phyloP scores from a whole-genome alignment of 2,329 filamentous ascomycete genomes.

The Fusarium bactridioides region DNA sequence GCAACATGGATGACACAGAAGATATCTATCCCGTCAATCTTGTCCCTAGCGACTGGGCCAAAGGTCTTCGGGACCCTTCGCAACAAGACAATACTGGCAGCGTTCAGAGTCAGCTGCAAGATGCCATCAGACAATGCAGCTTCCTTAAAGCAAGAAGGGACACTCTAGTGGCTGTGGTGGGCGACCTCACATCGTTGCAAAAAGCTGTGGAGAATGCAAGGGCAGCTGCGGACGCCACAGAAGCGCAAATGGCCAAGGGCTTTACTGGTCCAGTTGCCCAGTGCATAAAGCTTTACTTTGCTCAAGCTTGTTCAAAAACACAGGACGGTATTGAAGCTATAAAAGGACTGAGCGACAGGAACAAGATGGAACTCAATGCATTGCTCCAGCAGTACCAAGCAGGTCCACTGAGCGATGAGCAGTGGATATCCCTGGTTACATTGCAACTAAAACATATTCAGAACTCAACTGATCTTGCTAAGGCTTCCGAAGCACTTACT shows the following conservation, averaged over 20 bases:
- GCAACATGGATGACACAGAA: neutral
- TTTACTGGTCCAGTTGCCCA: neutral
- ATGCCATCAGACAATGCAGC: neutral
- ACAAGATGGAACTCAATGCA: neutral
- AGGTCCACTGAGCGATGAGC: neutral
- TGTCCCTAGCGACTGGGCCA: neutral
- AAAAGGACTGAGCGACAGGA: neutral
- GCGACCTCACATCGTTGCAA: neutral
- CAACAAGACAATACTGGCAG: neutral
- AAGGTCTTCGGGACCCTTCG: neutral
- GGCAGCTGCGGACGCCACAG: neutral
- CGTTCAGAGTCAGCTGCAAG: neutral
- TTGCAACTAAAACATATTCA: neutral
- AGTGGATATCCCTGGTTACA: neutral
- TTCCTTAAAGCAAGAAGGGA: neutral
- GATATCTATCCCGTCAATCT: neutral
- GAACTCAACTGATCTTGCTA: fast-evolving
- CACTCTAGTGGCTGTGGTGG: neutral
- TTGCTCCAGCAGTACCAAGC: neutral
- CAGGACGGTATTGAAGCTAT: no score
- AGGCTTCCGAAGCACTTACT: neutral
- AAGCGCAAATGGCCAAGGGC: neutral
- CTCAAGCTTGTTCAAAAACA: no score
- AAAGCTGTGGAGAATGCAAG: neutral
- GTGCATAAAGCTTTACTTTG: neutral